Percentiles rank a stretch among this genome's conserved stretches.
Conservation (phyloP, 805 yeast species). For the Yamadazyma endophytica region DNA sequence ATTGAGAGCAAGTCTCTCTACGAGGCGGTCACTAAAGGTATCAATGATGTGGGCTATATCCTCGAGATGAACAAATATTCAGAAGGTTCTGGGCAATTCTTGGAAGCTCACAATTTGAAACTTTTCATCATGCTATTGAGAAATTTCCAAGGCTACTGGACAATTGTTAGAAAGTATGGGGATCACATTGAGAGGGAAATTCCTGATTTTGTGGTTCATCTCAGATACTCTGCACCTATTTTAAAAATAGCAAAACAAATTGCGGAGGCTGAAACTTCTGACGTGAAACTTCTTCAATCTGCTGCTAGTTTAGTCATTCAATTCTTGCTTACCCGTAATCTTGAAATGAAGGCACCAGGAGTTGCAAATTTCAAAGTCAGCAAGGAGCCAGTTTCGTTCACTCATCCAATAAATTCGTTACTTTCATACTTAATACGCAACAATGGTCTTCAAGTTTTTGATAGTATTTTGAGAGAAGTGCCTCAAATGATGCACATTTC, state of each 20-base stretch:
- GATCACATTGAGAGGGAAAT: conserved; percentile 64
- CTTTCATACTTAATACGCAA: conserved; percentile 42
- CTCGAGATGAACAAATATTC: conserved; percentile 19
- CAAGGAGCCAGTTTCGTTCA: conserved; percentile 47
- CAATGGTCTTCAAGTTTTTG: conserved; percentile 21
- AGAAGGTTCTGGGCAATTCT: conserved; percentile 16
- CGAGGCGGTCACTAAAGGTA: conserved; percentile 26
- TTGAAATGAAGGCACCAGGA: conserved; percentile 21
- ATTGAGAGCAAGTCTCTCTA: conserved; percentile 19
- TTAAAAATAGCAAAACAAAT: conserved; percentile 39
- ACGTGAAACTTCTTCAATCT: conserved; percentile 14
- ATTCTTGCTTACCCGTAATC: conserved; percentile 24
- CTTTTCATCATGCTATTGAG: conserved; percentile 45
- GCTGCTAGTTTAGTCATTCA: conserved; percentile 28
- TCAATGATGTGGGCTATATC: conserved; percentile 25
- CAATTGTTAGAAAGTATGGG: conserved; percentile 55
- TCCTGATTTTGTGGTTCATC: conserved; percentile 46
- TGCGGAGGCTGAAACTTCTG: conserved; percentile 13
- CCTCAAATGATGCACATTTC: conserved; percentile 44
- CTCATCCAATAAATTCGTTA: conserved; percentile 58
- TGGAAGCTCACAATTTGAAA: conserved; percentile 34
- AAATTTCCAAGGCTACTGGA: conserved; percentile 56
- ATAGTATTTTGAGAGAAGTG: conserved; percentile 9
- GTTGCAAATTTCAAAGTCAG: conserved; percentile 43
- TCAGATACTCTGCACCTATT: conserved; percentile 43